These are phyloP conservation scores for Fragilaria radians DNA, from an alignment of 108 stramenopile species.

Conservation along the genomic window DNA sequence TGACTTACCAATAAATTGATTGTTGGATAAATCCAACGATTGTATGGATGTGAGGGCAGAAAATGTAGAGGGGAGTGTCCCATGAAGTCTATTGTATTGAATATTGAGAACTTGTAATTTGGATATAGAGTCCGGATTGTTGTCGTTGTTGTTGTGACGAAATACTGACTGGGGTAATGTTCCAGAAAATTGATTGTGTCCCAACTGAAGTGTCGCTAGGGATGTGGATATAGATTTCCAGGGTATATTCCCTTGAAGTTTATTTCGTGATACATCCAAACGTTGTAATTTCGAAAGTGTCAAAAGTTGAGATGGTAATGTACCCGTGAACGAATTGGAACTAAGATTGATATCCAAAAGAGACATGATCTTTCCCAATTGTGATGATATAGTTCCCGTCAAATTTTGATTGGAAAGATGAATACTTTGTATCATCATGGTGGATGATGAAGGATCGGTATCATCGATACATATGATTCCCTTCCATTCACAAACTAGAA, in stretches of 20 bases:
- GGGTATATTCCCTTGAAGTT: neutral
- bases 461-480: conserved; percentile 44
- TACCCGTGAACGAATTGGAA: neutral
- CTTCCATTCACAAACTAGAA: conserved; percentile 28
- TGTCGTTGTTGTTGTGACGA: no score
- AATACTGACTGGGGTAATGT: neutral
- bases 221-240: neutral
- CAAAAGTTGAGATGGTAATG: neutral
- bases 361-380: neutral
- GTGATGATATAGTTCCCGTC: conserved; percentile 26
- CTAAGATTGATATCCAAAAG: conserved; percentile 4
- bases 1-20: conserved; percentile 4
- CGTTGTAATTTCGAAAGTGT: neutral
- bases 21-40: conserved; percentile 8
- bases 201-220: neutral
- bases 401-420: no score
- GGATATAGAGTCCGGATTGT: neutral
- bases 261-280: conserved; percentile 1
- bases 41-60: neutral
- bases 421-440: conserved; percentile 27
- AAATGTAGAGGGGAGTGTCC: conserved; percentile 8
- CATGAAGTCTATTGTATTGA: conserved; percentile 4
- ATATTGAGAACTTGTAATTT: conserved; percentile 1
- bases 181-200: neutral
- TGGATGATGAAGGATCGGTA: conserved; percentile 21